Evolutionary conservation across 306 rosid species (phyloP).

Genomic region (Oxytropis ochrocephala): DNA sequence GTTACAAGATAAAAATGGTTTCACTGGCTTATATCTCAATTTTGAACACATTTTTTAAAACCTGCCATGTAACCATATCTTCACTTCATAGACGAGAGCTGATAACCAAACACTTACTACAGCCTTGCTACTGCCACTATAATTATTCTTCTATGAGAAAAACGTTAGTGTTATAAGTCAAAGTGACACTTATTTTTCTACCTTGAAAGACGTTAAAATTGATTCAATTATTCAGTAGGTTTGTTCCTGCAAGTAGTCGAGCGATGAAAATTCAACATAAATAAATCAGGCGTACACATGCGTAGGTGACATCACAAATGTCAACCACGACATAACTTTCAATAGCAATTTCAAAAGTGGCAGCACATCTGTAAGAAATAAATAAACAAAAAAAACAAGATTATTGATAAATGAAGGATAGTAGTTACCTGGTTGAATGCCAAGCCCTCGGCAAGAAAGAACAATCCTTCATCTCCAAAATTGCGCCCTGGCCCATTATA

Average conservation of each 20-base stretch:
- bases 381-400: constrained; percentile 10
- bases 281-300: neutral
- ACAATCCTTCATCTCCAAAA: constrained; percentile 92
- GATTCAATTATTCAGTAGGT: neutral
- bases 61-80: neutral
- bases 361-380: neutral
- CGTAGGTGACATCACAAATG: neutral
- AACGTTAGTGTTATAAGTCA: neutral
- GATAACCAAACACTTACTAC: constrained; percentile 1
- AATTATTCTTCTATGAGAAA: neutral
- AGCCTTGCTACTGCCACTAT: neutral
- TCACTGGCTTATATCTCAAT: neutral
- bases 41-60: neutral
- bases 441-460: constrained; percentile 87
- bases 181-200: neutral
- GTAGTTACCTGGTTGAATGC: constrained; percentile 71
- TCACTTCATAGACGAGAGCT: neutral
- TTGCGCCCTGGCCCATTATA: constrained; percentile 64
- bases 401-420: constrained; percentile 3
- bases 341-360: neutral
- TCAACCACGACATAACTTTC: neutral
- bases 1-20: neutral
- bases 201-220: neutral
- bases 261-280: constrained; percentile 13
- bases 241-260: constrained; percentile 10